Evolutionary conservation across 179 eudicot species (phyloP), one percentile per base, ranked within the genome.

Genomic region (Vitellaria paradoxa): DNA sequence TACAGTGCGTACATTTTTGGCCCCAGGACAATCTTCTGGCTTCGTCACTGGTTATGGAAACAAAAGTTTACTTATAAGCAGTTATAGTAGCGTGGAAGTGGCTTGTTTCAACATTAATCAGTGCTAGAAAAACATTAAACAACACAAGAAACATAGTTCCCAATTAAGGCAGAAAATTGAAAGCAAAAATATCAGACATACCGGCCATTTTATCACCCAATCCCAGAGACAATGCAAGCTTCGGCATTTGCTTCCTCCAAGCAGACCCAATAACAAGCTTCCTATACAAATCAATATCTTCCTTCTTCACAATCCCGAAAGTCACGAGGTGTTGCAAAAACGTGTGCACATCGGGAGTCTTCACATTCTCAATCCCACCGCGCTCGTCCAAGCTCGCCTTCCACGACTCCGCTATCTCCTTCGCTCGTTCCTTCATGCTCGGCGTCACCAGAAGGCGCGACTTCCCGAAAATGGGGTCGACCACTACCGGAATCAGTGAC

Each of bases 231-330:
- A 96, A 88, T 69, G 99, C 99, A 53, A 96, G 97, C 81, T 91
- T 96, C 12, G 99, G 99, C 99, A 93, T 96, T 85, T 96, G 99
- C 84, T 93, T 96, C 86, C 99, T 78, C 98, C 99, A 93, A 79
- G 99, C 99, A 57, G 98, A 96, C 1, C 88, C 98, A 73, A 96
- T 91, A 80, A 96, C 94, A 63, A 96, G 98, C 89, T 89, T 91
- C 83, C 97, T 81, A 68, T 96, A 96, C 78, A 96, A 86, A 47
- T 82, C 93, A 52, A 96, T 75, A 83, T 96, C 99, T 67, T 86
- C 92, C 74, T 89, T 81, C 85, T 91, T 89, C 4, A 93, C 99
- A 84, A 96, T 91, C 72, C 98, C 99, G 62, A 96, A 96, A 50
- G 97, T 96, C 45, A 93, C 91, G 85, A 96, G 85, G 82, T 96